Evolutionary conservation across 805 yeast genomes (phyloP), one percentile per base, ranked within the genome.

Genomic region (Starmerella etchellsii): DNA sequence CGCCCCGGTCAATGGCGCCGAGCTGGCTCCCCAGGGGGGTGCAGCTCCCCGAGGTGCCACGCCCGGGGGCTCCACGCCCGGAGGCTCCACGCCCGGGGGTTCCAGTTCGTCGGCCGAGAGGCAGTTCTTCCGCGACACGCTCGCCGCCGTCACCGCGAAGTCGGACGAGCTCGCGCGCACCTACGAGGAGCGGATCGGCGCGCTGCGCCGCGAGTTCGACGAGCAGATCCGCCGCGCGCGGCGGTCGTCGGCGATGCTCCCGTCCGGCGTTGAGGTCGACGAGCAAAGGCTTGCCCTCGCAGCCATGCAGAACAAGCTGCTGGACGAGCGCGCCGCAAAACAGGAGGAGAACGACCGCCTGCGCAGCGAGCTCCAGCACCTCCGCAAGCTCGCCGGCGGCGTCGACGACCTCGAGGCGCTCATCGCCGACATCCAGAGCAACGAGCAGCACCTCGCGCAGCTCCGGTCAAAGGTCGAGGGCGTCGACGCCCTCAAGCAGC

Each of bases 271-370:
- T 14, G 58, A 54, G 34, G 53, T 58, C 23, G 52, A 53, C 25
- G 50, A 51, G 31, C 60, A 60, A 49, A 52, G 60, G 15, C 39
- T 52, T 2, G 53, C 56, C 14, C 54, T 61, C 34, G 64, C 64
- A 4, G 58, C 57, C 18, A 53, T 59, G 50, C 63, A 61, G 37
- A 61, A 61, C 47, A 43, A 49, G 34, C 48, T 60, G 6, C 56
- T 60, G 9, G 52, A 53, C 35, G 61, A 57, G 26, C 42, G 51
- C 31, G 18, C 45, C 11, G 51, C 44, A 26, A 43, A 43, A 37
- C 46, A 44, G 23, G 45, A 47, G 26, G 49, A 50, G 36, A 38
- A 39, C 13, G 48, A 42, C 32, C 20, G 23, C 22, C 39, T 42
- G 37, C 31, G 39, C 34, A 45, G 42, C 26, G 54, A 53, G 38